A percentile compares a stretch with the other conserved stretches of the same genome.
Conservation (phyloP, 2,329 filamentous ascomycete species). For the Aureobasidium lini region DNA sequence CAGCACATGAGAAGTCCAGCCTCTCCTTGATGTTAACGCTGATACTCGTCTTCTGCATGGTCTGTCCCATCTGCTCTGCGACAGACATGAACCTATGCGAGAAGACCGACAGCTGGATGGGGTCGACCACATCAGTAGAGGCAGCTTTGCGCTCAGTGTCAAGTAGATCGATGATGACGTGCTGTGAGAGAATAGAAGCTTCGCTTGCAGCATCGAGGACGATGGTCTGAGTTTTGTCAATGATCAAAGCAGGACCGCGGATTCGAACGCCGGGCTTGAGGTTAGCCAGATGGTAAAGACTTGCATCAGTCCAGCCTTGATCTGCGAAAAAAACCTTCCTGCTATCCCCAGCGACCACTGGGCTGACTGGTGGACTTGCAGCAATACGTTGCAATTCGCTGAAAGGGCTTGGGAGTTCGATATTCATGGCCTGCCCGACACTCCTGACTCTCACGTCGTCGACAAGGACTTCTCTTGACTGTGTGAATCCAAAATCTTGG, state of each 20-base stretch:
- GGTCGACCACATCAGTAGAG: slow-evolving; percentile 32
- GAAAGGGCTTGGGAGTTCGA: background rate
- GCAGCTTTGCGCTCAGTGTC: slow-evolving; percentile 7
- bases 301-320: slow-evolving; percentile 18
- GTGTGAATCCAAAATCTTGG: slow-evolving; percentile 38
- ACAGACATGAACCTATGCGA: slow-evolving; percentile 53
- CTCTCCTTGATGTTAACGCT: slow-evolving; percentile 43
- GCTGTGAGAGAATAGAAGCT: slow-evolving; percentile 30
- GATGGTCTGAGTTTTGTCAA: slow-evolving; percentile 41
- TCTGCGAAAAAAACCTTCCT: slow-evolving; percentile 22
- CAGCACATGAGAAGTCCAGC: slow-evolving; percentile 38
- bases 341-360: background rate
- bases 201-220: slow-evolving; percentile 32
- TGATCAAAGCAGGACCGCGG: slow-evolving; percentile 26
- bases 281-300: slow-evolving; percentile 21
- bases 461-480: slow-evolving; percentile 32
- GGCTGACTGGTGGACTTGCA: background rate
- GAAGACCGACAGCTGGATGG: slow-evolving; percentile 49
- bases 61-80: slow-evolving; percentile 52
- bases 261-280: slow-evolving; percentile 20
- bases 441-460: slow-evolving; percentile 39
- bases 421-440: slow-evolving; percentile 17
- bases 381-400: background rate
- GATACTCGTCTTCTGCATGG: slow-evolving; percentile 48
- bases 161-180: slow-evolving; percentile 32